Evolutionary conservation across 768 basidiomycete genomes (phyloP).

Genomic region (Tubosaeta sp.): DNA sequence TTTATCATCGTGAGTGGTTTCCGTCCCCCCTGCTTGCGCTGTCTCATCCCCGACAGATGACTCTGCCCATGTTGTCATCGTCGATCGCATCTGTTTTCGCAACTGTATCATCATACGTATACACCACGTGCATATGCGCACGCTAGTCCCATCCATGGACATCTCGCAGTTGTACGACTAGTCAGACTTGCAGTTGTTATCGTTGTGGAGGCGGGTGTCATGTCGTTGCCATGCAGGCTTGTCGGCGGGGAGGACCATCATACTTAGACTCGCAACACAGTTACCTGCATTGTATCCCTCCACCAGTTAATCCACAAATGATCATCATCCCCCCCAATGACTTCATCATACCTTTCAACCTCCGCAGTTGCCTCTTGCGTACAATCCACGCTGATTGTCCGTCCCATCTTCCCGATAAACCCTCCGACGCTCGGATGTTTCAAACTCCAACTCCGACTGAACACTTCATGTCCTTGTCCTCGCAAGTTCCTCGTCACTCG

Average conservation of each 20-base stretch:
- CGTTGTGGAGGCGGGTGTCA: slow-evolving; percentile 10
- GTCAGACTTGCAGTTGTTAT: slow-evolving; percentile 1
- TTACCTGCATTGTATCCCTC: slow-evolving; percentile 27
- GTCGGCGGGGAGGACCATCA: slow-evolving; percentile 15
- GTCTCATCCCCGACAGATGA: slow-evolving; percentile 11
- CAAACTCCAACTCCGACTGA: slow-evolving; percentile 5
- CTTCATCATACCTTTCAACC: slow-evolving; percentile 23
- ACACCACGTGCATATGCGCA: slow-evolving; percentile 34
- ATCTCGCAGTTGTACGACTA: slow-evolving; percentile 27
- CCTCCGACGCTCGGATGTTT: slow-evolving; percentile 25
- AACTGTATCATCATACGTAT: slow-evolving; percentile 34
- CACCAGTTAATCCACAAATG: slow-evolving; percentile 5
- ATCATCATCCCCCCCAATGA: slow-evolving; percentile 17
- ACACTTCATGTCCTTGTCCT: neutral
- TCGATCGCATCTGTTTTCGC: slow-evolving; percentile 29
- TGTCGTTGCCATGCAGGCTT: slow-evolving; percentile 22
- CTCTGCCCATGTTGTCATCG: slow-evolving; percentile 26
- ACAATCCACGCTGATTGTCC: neutral
- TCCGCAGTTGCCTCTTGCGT: neutral
- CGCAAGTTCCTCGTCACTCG: slow-evolving; percentile 28
- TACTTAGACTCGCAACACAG: slow-evolving; percentile 21
- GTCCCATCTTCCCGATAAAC: slow-evolving; percentile 14
- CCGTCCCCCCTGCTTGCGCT: neutral
- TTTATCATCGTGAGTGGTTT: slow-evolving; percentile 26
- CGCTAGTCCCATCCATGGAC: slow-evolving; percentile 25